Evolutionary conservation across 2,329 filamentous ascomycete species (phyloP).

Genomic region (Exophiala bonariae): DNA sequence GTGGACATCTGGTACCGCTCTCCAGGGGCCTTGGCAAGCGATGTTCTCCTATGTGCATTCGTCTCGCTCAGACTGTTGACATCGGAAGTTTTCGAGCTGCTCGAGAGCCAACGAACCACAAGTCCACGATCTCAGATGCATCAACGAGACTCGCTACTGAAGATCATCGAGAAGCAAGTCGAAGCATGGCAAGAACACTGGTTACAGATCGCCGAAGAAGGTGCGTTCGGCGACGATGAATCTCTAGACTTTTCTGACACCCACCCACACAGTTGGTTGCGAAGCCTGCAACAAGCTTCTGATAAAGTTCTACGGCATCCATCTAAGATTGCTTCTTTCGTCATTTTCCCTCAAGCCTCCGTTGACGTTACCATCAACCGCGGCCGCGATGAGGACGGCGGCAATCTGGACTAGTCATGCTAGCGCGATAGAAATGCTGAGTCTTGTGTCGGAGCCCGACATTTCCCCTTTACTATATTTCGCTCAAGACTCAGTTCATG

Average conservation of each 20-base stretch:
- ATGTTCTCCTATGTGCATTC: constrained; percentile 39
- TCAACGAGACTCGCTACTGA: constrained; percentile 4
- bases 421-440: constrained; percentile 35
- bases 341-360: constrained; percentile 38
- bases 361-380: constrained; percentile 26
- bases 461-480: constrained; percentile 38
- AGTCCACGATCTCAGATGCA: background rate
- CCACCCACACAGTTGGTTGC: background rate
- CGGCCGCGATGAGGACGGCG: constrained; percentile 30
- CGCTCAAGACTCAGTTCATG: constrained; percentile 44
- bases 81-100: constrained; percentile 35
- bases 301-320: constrained; percentile 40
- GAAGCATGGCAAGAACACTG: constrained; percentile 7
- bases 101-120: constrained; percentile 17
- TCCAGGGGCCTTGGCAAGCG: constrained; percentile 33
- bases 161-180: constrained; percentile 2
- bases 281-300: constrained; percentile 38
- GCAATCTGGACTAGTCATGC: constrained; percentile 27
- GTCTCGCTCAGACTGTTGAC: constrained; percentile 38
- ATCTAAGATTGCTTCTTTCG: constrained; percentile 39
- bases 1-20: constrained; percentile 35
- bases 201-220: constrained; percentile 1
- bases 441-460: constrained; percentile 30
- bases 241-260: background rate
- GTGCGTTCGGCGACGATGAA: background rate